Evolutionary conservation across 805 yeast species (phyloP).

Genomic region (Yamadazyma akitaensis): DNA sequence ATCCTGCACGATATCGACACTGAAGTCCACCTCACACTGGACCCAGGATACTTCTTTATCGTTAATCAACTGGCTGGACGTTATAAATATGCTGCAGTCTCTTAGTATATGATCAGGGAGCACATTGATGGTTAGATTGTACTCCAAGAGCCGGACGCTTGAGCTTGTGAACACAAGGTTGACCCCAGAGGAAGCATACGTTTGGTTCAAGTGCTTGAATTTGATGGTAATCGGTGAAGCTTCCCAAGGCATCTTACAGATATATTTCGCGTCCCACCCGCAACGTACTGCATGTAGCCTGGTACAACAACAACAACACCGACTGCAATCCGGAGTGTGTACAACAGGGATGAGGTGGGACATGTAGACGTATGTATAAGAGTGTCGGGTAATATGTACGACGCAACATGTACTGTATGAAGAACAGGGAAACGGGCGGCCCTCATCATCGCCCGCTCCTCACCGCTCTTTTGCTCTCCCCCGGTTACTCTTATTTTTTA

Average conservation of each 20-base stretch:
- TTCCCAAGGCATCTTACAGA: constrained; percentile 14
- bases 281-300: background rate
- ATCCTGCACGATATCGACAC: background rate
- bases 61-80: constrained; percentile 4
- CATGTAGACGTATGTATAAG: no score
- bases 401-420: no score
- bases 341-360: no score
- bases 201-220: background rate
- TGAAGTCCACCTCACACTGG: constrained; percentile 9
- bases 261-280: background rate
- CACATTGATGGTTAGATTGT: constrained; percentile 16
- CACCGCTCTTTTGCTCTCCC: background rate
- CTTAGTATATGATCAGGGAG: constrained; percentile 10
- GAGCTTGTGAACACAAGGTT: constrained; percentile 4
- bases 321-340: no score
- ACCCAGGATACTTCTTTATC: constrained; percentile 16
- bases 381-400: no score
- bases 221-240: constrained; percentile 21
- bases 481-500: no score
- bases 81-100: constrained; percentile 10
- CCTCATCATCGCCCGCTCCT: background rate
- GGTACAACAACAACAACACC: no score
- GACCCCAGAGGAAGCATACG: constrained; percentile 22
- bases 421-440: background rate
- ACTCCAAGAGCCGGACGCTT: constrained; percentile 7